Conservation (phyloP, 108 stramenopile genomes). For the Nitzschia putrida region DNA sequence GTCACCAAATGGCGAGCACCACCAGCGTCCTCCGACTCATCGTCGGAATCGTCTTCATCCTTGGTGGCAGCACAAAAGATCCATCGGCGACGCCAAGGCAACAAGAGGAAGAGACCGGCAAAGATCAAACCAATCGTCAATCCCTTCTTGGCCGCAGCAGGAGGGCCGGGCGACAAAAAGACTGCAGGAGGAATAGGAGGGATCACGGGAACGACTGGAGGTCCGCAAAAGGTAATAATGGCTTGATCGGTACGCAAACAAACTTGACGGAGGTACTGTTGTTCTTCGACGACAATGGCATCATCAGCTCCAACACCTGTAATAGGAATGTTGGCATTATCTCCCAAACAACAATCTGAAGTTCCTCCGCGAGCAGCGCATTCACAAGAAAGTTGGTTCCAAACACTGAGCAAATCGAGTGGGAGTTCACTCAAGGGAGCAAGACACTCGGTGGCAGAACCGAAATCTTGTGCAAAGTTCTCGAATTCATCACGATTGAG, state of each 20-base stretch:
- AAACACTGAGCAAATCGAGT: conserved; percentile 22
- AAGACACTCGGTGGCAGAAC: conserved; percentile 33
- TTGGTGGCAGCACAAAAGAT: conserved; percentile 30
- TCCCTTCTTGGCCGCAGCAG: not conserved
- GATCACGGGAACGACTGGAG: conserved; percentile 25
- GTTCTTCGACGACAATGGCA: conserved; percentile 18
- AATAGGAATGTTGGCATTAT: conserved; percentile 29
- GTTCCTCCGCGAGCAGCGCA: conserved; percentile 28
- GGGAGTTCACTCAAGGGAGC: conserved; percentile 26
- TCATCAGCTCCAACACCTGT: conserved; percentile 30
- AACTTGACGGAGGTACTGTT: conserved; percentile 30
- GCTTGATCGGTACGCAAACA: conserved; percentile 45
- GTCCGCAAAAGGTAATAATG: conserved; percentile 36
- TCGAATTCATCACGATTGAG: conserved; percentile 28
- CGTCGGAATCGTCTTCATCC: conserved; percentile 31
- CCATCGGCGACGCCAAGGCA: conserved; percentile 38
- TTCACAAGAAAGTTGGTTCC: conserved; percentile 39
- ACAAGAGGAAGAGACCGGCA: conserved; percentile 19
- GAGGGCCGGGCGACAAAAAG: conserved; percentile 12
- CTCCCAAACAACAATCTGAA: conserved; percentile 30
- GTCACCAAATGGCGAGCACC: conserved; percentile 7
- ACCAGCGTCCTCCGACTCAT: conserved; percentile 15
- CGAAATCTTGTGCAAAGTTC: conserved; percentile 39
- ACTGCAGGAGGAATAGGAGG: conserved; percentile 10
- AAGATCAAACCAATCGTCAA: conserved; percentile 16